Percentiles rank a stretch among this genome's conserved stretches.
These are phyloP conservation scores for Trichosporon asahii DNA, from an alignment of 1,284 basidiomycete species.

Conservation along the genomic window DNA sequence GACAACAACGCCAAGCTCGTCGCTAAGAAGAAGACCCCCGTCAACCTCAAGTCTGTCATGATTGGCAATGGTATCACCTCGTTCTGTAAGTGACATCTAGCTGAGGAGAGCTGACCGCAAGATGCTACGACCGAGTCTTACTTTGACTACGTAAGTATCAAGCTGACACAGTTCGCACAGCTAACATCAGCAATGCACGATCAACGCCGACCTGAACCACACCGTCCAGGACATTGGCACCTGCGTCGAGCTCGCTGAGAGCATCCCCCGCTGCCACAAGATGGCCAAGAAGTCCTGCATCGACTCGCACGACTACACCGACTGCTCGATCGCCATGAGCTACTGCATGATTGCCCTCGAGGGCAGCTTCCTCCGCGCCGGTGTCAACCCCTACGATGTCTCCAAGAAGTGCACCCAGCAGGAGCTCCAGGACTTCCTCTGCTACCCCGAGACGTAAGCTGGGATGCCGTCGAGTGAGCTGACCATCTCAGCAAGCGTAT, in stretches of 20 bases:
- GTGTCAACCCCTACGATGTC: constrained; percentile 61
- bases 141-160: constrained; percentile 31
- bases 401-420: constrained; percentile 59
- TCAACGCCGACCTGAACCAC: constrained; percentile 40
- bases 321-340: constrained; percentile 60
- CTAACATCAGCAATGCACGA: constrained; percentile 36
- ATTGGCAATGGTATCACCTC: constrained; percentile 63
- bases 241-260: constrained; percentile 48
- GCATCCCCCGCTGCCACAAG: constrained; percentile 46
- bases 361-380: constrained; percentile 37
- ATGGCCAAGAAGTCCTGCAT: constrained; percentile 38
- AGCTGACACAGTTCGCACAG: not conserved
- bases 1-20: constrained; percentile 68
- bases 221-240: constrained; percentile 40
- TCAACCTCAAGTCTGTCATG: constrained; percentile 74
- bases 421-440: constrained; percentile 48
- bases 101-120: not conserved
- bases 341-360: constrained; percentile 58
- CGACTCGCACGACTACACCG: constrained; percentile 56
- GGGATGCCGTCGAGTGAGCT: not conserved
- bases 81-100: not conserved
- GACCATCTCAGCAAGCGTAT: constrained; percentile 42
- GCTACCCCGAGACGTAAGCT: constrained; percentile 51
- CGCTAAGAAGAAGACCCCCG: constrained; percentile 62
- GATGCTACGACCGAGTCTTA: constrained; percentile 37